Percentiles rank a stretch among this genome's conserved stretches.
phyloP scores from a whole-genome alignment of 345 rosid species.

The Litchi chinensis region DNA sequence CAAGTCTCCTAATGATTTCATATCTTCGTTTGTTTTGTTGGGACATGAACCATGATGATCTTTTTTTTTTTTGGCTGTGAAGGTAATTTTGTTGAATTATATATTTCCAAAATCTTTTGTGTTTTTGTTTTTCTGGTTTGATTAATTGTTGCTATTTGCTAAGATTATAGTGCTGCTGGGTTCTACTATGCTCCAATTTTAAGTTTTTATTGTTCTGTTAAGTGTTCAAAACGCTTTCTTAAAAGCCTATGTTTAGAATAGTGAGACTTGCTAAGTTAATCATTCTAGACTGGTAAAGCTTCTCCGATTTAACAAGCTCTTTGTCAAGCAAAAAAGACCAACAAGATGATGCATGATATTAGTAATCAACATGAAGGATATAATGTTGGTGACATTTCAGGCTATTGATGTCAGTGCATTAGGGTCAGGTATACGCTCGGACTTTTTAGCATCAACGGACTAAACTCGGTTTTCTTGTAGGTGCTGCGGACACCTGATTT shows the following conservation, averaged over 20 bases:
- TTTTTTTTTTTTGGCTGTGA: no score
- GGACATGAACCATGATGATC: not conserved
- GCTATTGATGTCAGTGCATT: not conserved
- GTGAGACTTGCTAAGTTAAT: not conserved
- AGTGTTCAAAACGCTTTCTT: not conserved
- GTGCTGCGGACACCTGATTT: constrained; percentile 68
- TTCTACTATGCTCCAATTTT: not conserved
- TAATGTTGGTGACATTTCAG: not conserved
- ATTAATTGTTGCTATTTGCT: not conserved
- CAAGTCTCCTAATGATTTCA: not conserved
- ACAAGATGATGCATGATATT: not conserved
- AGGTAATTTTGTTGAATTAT: not conserved
- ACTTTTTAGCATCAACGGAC: not conserved
- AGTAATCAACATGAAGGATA: not conserved
- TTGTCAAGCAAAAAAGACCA: not conserved
- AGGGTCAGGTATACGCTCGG: not conserved
- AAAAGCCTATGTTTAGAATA: not conserved
- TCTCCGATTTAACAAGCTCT: not conserved
- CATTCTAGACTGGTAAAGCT: not conserved
- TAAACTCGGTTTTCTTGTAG: constrained; percentile 38
- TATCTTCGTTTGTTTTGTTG: constrained; percentile 16
- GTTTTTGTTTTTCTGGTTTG: not conserved
- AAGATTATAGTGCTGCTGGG: not conserved
- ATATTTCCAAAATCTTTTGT: no score
- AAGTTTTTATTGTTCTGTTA: not conserved